phyloP scores from a whole-genome alignment of 2,329 filamentous ascomycete species.

The Aspergillus phoenicis region DNA sequence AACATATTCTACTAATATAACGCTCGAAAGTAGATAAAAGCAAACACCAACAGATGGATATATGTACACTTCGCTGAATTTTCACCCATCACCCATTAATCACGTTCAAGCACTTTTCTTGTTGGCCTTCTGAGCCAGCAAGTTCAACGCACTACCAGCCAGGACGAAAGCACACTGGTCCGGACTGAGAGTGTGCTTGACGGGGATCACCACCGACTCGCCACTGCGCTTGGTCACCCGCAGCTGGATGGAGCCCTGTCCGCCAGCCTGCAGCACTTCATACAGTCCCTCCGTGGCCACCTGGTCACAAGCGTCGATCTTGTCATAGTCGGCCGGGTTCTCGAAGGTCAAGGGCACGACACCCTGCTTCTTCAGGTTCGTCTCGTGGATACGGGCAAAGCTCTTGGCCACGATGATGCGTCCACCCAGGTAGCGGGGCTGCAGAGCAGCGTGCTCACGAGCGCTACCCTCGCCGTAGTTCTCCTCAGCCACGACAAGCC shows the following conservation, averaged over 20 bases:
- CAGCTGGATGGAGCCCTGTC: slow-evolving; percentile 26
- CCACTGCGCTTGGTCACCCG: slow-evolving; percentile 47
- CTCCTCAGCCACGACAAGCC: slow-evolving; percentile 95
- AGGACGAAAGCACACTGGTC: slow-evolving; percentile 93
- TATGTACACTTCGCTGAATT: slow-evolving; percentile 4
- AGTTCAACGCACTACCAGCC: slow-evolving; percentile 88
- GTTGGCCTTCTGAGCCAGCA: slow-evolving; percentile 63
- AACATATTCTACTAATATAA: not conserved
- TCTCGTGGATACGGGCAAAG: slow-evolving; percentile 92
- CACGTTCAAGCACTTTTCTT: not conserved
- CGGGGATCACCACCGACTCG: slow-evolving; percentile 68
- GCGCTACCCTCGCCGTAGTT: slow-evolving; percentile 95
- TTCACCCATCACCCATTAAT: not conserved
- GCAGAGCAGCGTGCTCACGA: slow-evolving; percentile 84
- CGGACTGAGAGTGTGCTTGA: slow-evolving; percentile 83
- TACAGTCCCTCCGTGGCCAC: slow-evolving; percentile 81
- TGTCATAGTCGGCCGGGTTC: slow-evolving; percentile 84
- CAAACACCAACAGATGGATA: not conserved
- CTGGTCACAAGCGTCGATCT: slow-evolving; percentile 78
- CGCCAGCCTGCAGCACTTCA: slow-evolving; percentile 65
- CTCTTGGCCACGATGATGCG: slow-evolving; percentile 81
- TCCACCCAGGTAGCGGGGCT: slow-evolving; percentile 87
- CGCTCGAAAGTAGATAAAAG: not conserved
- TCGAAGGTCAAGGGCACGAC: slow-evolving; percentile 91
- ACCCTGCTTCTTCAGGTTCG: slow-evolving; percentile 95